Conservation (phyloP, 1,284 basidiomycete species). For the Fistulinella cinereoalba region DNA sequence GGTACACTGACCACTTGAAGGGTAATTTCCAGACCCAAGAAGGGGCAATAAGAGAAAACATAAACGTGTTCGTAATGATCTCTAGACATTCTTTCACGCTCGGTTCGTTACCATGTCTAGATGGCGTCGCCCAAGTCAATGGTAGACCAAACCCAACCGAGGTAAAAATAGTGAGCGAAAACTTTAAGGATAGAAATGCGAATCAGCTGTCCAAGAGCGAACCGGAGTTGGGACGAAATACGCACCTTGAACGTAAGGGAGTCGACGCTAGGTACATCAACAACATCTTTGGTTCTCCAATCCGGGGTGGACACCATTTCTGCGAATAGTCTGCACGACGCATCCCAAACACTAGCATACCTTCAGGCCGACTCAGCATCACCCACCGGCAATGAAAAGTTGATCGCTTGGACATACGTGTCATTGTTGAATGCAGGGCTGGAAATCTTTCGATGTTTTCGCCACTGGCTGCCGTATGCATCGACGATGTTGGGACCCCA, state of each 20-base stretch:
- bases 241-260: conserved; percentile 43
- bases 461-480: not conserved
- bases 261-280: conserved; percentile 41
- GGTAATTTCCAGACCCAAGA: conserved; percentile 29
- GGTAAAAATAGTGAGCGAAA: conserved; percentile 48
- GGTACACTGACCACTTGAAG: not conserved
- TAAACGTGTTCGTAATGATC: conserved; percentile 33
- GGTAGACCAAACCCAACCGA: conserved; percentile 51
- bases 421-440: not conserved
- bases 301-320: conserved; percentile 45
- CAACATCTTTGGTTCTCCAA: conserved; percentile 37
- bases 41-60: conserved; percentile 35
- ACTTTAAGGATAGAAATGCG: conserved; percentile 23
- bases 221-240: not conserved
- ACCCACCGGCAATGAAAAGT: not conserved
- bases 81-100: conserved; percentile 43
- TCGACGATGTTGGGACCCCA: not conserved
- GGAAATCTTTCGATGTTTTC: not conserved
- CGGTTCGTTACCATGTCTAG: conserved; percentile 39
- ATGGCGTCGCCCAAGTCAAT: conserved; percentile 40
- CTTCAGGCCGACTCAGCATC: not conserved
- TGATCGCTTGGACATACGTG: not conserved
- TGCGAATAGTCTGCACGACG: conserved; percentile 27
- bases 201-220: too few relatives aligned
- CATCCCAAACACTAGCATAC: conserved; percentile 39